These are phyloP conservation scores for Lonicera japonica DNA, from an alignment of 129 eudicot genomes.

Conservation along the genomic window DNA sequence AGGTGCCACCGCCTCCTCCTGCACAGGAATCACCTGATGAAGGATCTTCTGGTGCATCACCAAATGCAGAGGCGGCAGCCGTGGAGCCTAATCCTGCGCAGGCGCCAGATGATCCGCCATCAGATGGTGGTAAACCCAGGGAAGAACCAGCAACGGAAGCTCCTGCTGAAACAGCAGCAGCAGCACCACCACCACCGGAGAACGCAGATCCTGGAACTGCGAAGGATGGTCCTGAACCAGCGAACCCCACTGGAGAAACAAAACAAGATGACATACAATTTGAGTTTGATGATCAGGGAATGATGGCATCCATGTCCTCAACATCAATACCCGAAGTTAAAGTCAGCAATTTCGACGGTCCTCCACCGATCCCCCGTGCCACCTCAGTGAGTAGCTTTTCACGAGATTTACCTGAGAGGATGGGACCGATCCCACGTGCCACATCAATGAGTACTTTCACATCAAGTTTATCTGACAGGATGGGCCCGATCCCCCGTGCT, in stretches of 20 bases:
- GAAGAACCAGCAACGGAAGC: slow-evolving; percentile 16
- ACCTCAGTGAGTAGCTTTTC: slow-evolving; percentile 66
- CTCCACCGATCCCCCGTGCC: slow-evolving; percentile 57
- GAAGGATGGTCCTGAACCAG: slow-evolving; percentile 1
- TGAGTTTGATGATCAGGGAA: slow-evolving; percentile 6
- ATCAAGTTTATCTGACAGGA: slow-evolving; percentile 47
- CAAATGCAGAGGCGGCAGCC: slow-evolving; percentile 13
- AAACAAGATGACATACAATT: too few relatives aligned
- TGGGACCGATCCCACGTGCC: slow-evolving; percentile 43
- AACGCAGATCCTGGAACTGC: slow-evolving; percentile 9
- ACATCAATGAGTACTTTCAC: slow-evolving; percentile 71
- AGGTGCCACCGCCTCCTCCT: slow-evolving; percentile 14
- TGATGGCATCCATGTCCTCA: slow-evolving; percentile 48
- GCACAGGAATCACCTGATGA: slow-evolving; percentile 10
- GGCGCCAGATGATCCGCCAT: slow-evolving; percentile 1
- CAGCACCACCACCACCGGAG: slow-evolving; percentile 1
- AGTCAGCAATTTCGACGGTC: slow-evolving; percentile 32
- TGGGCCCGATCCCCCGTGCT: slow-evolving; percentile 39
- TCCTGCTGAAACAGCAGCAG: slow-evolving; percentile 17
- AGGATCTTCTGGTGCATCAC: neutral
- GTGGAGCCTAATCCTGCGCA: neutral
- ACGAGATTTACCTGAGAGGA: slow-evolving; percentile 47
- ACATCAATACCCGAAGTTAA: slow-evolving; percentile 53
- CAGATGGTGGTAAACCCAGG: slow-evolving; percentile 11
- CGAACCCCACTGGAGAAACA: slow-evolving; percentile 1